A percentile compares a stretch with the other conserved stretches of the same genome.
Evolutionary conservation across 768 basidiomycete species (phyloP).

Genomic region (Hygrophoropsis aurantiaca): DNA sequence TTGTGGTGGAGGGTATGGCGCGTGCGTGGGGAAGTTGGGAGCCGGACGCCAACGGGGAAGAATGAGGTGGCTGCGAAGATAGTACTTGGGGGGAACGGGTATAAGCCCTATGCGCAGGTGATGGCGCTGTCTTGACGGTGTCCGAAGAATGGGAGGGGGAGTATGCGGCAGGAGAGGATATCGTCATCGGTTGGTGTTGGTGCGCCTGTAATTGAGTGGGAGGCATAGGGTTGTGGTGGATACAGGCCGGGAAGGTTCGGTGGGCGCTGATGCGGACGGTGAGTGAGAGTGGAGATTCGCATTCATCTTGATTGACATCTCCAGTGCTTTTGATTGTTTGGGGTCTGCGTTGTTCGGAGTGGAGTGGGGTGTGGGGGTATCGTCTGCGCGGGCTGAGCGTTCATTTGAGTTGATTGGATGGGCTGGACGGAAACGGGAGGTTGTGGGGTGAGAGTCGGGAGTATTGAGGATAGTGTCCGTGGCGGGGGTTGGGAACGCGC

Average conservation of each 20-base stretch:
- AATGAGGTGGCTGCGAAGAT: slow-evolving; percentile 30
- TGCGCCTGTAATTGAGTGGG: slow-evolving; percentile 30
- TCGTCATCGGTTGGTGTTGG: slow-evolving; percentile 32
- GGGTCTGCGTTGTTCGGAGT: no score
- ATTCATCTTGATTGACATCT: no score
- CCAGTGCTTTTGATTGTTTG: no score
- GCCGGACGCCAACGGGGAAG: slow-evolving; percentile 28
- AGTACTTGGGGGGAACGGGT: slow-evolving; percentile 34
- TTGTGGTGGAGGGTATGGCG: slow-evolving; percentile 5
- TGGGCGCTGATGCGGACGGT: no score
- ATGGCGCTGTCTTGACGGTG: slow-evolving; percentile 21
- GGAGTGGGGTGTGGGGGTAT: no score
- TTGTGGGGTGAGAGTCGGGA: no score
- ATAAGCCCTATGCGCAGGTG: slow-evolving; percentile 33
- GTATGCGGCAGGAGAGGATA: slow-evolving; percentile 15
- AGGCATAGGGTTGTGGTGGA: no score
- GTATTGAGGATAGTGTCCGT: slow-evolving; percentile 21
- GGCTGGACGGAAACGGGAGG: no score
- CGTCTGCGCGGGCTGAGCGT: no score
- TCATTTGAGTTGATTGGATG: no score
- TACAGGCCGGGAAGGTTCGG: no score
- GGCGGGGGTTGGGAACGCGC: slow-evolving; percentile 21
- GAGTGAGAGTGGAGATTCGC: no score
- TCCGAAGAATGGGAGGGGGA: slow-evolving; percentile 18
- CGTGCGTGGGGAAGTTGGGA: slow-evolving; percentile 22